phyloP scores from a whole-genome alignment of 1,284 basidiomycete species.

The Rhizoctonia solani region DNA sequence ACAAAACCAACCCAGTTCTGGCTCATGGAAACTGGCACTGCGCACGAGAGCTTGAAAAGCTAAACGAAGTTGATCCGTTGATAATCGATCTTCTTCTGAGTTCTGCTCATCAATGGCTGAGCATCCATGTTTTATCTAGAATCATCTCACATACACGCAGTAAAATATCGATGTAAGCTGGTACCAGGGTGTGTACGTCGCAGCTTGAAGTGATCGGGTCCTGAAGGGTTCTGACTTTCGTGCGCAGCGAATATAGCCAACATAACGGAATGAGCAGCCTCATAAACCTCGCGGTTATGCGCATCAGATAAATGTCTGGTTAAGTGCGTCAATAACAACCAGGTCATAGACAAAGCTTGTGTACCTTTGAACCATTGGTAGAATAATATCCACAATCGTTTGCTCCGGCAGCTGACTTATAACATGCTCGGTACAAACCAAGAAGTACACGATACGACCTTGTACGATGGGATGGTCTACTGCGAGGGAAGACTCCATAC shows the following conservation, averaged over 20 bases:
- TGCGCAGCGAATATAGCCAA: conserved; percentile 37
- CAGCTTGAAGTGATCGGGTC: not conserved
- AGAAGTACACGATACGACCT: conserved; percentile 34
- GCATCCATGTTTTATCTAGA: not conserved
- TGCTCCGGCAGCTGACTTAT: conserved; percentile 31
- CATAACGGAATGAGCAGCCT: conserved; percentile 39
- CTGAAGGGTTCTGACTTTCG: not conserved
- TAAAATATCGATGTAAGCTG: conserved; percentile 36
- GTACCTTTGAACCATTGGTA: conserved; percentile 36
- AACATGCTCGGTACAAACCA: conserved; percentile 38
- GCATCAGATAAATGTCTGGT: conserved; percentile 32
- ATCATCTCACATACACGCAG: conserved; percentile 27
- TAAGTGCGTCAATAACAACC: not conserved
- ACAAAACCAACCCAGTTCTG: conserved; percentile 36
- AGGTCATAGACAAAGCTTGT: not conserved
- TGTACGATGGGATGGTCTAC: conserved; percentile 17
- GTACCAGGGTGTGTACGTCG: conserved; percentile 27
- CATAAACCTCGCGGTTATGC: conserved; percentile 35
- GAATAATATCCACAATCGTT: conserved; percentile 17
- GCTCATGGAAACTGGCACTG: conserved; percentile 14
- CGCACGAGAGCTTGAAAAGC: conserved; percentile 37
- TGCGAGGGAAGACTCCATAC: conserved; percentile 8
- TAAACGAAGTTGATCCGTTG: conserved; percentile 36
- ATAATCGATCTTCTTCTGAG: conserved; percentile 31
- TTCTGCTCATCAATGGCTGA: conserved; percentile 30